Evolutionary conservation across 257 asterid species (phyloP).

Genomic region (Lithospermum erythrorhizon): DNA sequence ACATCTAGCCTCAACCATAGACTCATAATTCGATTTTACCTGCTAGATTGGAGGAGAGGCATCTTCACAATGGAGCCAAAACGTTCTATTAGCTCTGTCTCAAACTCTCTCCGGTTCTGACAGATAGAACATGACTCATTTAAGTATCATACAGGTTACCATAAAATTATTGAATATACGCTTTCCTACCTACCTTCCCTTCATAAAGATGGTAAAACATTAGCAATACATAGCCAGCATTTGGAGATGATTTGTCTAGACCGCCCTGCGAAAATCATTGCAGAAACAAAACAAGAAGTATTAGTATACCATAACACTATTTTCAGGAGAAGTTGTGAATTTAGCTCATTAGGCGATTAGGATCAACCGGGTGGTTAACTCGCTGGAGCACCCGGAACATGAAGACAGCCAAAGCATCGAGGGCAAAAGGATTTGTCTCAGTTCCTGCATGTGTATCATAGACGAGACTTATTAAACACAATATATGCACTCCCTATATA

Average conservation of each 20-base stretch:
- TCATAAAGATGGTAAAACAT: conserved; percentile 89
- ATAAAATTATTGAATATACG: conserved; percentile 1
- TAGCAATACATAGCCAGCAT: conserved; percentile 81
- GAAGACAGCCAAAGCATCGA: conserved; percentile 90
- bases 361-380: conserved; percentile 79
- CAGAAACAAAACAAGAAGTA: conserved; percentile 13
- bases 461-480: not conserved
- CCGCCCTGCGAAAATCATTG: conserved; percentile 54
- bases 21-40: conserved; percentile 37
- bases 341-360: conserved; percentile 11
- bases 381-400: conserved; percentile 74
- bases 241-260: conserved; percentile 82
- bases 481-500: not conserved
- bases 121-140: conserved; percentile 15
- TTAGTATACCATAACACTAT: conserved; percentile 4
- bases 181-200: conserved; percentile 68
- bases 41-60: conserved; percentile 66
- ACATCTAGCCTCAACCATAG: not conserved
- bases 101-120: conserved; percentile 81
- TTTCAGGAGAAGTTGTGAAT: conserved; percentile 3
- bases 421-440: conserved; percentile 76
- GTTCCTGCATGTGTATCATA: conserved; percentile 47
- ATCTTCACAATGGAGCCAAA: conserved; percentile 88
- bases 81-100: conserved; percentile 70
- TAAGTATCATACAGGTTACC: not conserved